Conservation (phyloP, 2,329 filamentous ascomycete species). For the Rhinocladiella mackenziei region DNA sequence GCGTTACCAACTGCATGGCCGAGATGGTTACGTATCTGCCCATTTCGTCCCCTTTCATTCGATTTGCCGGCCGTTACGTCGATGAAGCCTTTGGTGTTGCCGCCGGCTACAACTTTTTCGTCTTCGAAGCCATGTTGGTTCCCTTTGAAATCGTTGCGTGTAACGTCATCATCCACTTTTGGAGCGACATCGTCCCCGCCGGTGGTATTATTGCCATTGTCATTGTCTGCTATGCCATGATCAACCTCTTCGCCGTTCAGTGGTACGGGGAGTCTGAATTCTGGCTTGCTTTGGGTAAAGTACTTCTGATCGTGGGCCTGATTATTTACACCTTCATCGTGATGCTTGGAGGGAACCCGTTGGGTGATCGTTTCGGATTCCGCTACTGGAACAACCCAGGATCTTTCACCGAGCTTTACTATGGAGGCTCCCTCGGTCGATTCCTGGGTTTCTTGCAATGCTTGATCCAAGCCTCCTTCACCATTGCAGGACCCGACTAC, state of each 20-base stretch:
- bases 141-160: constrained; percentile 52
- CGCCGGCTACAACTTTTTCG: constrained; percentile 50
- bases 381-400: constrained; percentile 64
- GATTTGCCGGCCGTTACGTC: constrained; percentile 46
- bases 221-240: constrained; percentile 43
- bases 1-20: constrained; percentile 46
- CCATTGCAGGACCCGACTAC: constrained; percentile 64
- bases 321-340: constrained; percentile 74
- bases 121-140: constrained; percentile 49
- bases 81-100: constrained; percentile 48
- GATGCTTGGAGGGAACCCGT: constrained; percentile 78
- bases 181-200: constrained; percentile 45
- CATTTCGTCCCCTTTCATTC: constrained; percentile 46
- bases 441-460: constrained; percentile 75
- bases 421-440: constrained; percentile 61
- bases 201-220: constrained; percentile 46
- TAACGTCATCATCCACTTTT: constrained; percentile 49
- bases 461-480: constrained; percentile 66
- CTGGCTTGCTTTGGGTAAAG: constrained; percentile 66
- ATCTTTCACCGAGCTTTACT: constrained; percentile 64
- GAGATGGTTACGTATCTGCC: constrained; percentile 52
- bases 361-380: constrained; percentile 68
- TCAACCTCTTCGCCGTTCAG: constrained; percentile 70
- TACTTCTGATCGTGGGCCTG: constrained; percentile 66
- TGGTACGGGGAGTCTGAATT: constrained; percentile 78